These are phyloP conservation scores for Pseudomassariella vexata DNA, from an alignment of 2,329 filamentous ascomycete species.

Conservation along the genomic window DNA sequence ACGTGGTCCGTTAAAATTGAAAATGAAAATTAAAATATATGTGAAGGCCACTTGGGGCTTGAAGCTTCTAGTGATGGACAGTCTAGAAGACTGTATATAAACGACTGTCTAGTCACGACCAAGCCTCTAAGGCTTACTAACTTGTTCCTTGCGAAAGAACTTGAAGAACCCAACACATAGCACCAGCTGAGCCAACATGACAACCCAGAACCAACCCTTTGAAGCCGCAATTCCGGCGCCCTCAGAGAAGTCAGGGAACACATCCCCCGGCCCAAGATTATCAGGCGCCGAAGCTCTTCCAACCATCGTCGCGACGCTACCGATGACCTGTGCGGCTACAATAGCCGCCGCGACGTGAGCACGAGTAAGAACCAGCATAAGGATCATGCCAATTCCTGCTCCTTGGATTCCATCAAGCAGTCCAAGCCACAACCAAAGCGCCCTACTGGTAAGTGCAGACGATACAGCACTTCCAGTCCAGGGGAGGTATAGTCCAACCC, in stretches of 20 bases:
- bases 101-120: too few relatives aligned
- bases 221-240: constrained; percentile 37
- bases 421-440: constrained; percentile 63
- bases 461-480: constrained; percentile 44
- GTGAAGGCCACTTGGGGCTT: too few relatives aligned
- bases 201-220: constrained; percentile 56
- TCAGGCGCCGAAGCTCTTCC: constrained; percentile 56
- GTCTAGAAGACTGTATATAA: too few relatives aligned
- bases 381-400: constrained; percentile 62
- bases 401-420: constrained; percentile 60
- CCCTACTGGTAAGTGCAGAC: constrained; percentile 49
- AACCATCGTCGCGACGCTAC: constrained; percentile 55
- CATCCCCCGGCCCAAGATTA: constrained; percentile 52
- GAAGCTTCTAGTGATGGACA: too few relatives aligned
- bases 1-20: too few relatives aligned
- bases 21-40: too few relatives aligned
- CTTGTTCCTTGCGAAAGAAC: constrained; percentile 54
- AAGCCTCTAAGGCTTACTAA: constrained; percentile 43
- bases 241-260: constrained; percentile 56
- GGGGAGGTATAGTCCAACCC: constrained; percentile 54
- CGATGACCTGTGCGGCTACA: constrained; percentile 55
- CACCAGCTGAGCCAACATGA: constrained; percentile 48
- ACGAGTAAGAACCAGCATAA: constrained; percentile 58
- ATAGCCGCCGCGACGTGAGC: constrained; percentile 60
- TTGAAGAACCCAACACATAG: constrained; percentile 52